A percentile compares a stretch with the other conserved stretches of the same genome.
phyloP scores from a whole-genome alignment of 371 early-diverging fungal genomes.

The Massospora cicadina region DNA sequence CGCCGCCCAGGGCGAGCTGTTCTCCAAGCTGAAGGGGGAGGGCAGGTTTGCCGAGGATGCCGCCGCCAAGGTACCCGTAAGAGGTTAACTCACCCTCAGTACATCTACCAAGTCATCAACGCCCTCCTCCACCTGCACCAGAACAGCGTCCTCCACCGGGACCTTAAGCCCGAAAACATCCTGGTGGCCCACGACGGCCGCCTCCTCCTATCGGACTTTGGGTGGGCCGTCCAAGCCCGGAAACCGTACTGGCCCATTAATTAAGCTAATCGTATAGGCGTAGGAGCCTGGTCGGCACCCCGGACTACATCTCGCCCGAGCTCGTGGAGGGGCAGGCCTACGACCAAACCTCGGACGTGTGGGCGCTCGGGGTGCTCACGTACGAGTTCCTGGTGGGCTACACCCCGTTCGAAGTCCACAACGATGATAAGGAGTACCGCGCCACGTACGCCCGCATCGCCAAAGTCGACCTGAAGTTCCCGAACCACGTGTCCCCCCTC shows the following conservation, averaged over 20 bases:
- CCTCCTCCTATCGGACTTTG: neutral
- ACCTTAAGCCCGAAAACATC: neutral
- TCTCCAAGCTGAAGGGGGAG: neutral
- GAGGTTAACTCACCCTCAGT: neutral
- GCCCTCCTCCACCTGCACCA: neutral
- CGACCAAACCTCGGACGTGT: neutral
- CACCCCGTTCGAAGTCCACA: neutral
- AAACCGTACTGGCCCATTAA: neutral
- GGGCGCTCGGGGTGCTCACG: neutral
- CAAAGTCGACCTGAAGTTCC: neutral
- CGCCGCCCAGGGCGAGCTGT: neutral
- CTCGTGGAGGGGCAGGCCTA: neutral
- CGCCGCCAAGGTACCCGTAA: neutral
- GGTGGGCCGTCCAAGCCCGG: neutral
- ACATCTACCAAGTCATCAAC: neutral
- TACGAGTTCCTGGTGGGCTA: neutral
- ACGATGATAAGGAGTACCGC: neutral
- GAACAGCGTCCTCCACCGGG: neutral
- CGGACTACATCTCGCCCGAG: neutral
- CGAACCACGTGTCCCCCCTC: neutral
- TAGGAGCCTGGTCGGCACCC: neutral
- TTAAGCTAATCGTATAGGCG: neutral
- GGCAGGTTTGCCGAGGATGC: neutral
- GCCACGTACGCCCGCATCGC: neutral
- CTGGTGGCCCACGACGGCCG: neutral